A percentile compares a stretch with the other conserved stretches of the same genome.
phyloP scores from a whole-genome alignment of 2,329 filamentous ascomycete genomes.

The Phialemoniopsis sp. region DNA sequence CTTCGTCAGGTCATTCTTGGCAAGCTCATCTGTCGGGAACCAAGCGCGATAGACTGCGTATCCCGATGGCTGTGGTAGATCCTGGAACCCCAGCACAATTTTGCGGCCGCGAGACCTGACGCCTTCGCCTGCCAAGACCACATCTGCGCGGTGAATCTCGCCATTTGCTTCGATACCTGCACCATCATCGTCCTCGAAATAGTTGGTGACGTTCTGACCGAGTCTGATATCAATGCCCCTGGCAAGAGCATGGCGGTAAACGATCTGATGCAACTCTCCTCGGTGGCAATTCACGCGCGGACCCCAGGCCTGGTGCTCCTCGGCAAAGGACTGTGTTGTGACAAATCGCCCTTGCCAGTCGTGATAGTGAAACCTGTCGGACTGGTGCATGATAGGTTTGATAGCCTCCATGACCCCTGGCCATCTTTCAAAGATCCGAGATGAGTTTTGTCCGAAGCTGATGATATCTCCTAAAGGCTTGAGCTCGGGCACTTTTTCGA shows the following conservation, averaged over 20 bases:
- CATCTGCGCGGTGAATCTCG: conserved; percentile 30
- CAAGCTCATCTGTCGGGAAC: conserved; percentile 34
- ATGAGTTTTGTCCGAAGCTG: conserved; percentile 52
- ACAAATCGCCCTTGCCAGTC: conserved; percentile 40
- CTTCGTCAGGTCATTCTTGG: conserved; percentile 34
- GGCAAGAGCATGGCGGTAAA: conserved; percentile 38
- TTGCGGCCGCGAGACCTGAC: conserved; percentile 36
- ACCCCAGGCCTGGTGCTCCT: conserved; percentile 25
- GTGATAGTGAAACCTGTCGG: conserved; percentile 30
- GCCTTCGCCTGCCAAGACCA: conserved; percentile 38
- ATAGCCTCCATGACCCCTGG: conserved; percentile 43
- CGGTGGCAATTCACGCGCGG: conserved; percentile 50
- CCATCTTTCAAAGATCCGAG: conserved; percentile 53
- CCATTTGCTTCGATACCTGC: conserved; percentile 33
- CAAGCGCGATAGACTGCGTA: conserved; percentile 36
- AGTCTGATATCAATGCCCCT: conserved; percentile 41
- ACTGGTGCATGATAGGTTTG: conserved; percentile 41
- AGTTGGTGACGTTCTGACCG: conserved; percentile 34
- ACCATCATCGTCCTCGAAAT: conserved; percentile 34
- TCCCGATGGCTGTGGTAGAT: conserved; percentile 28
- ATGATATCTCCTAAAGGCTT: conserved; percentile 44
- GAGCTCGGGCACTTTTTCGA: conserved; percentile 41
- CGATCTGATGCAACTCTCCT: conserved; percentile 45
- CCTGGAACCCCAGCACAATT: conserved; percentile 34
- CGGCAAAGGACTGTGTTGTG: conserved; percentile 32